Evolutionary conservation across 192 early-diverging fungal genomes (phyloP), one percentile per base, ranked within the genome.

Genomic region (Ambispora gerdemannii): DNA sequence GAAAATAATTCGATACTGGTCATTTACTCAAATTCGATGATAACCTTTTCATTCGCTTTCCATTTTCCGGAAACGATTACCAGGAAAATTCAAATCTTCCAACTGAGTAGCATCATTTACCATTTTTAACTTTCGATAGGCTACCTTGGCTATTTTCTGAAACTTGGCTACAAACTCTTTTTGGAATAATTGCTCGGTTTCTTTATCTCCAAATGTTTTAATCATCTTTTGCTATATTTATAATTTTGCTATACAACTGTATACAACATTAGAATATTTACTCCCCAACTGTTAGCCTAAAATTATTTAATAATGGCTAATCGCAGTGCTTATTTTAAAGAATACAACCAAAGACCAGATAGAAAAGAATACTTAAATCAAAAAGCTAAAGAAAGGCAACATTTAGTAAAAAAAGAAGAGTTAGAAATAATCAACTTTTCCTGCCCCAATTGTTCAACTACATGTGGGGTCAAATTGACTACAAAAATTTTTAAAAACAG

Each of bases 281-380:
- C 25, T 20, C n/a, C 53, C 53, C 10, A 55, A n/a, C 10, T 50
- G 30, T 62, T 62, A 62, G 27, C 2, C 60, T 62, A 31, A 62
- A 62, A 62, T 31, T 33, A 31, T 33, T 32, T 62, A 31, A 62
- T 33, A 62, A 62, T 62, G 60, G 15, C 35, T 31, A 62, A 19
- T 62, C 60, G 60, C 0, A 33, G 60, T 32, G 30, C 30, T 62
- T 62, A 62, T 34, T 62, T 62, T 62, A 62, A 62, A 62, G 60
- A 62, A 62, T 62, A 62, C 30, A 62, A 62, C 32, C 60, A 62
- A 62, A 62, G 27, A 34, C 60, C 60, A 3, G 35, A 32, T 3
- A 33, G 60, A 33, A 62, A 62, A 34, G 35, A 62, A 34, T 62
- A 62, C 35, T 15, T 62, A 1, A n/a, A 1, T 62, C 60, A 62